Evolutionary conservation across 1,139 yeast species (phyloP), one percentile per base, ranked within the genome.

Genomic region (Protomyces pachydermus): DNA sequence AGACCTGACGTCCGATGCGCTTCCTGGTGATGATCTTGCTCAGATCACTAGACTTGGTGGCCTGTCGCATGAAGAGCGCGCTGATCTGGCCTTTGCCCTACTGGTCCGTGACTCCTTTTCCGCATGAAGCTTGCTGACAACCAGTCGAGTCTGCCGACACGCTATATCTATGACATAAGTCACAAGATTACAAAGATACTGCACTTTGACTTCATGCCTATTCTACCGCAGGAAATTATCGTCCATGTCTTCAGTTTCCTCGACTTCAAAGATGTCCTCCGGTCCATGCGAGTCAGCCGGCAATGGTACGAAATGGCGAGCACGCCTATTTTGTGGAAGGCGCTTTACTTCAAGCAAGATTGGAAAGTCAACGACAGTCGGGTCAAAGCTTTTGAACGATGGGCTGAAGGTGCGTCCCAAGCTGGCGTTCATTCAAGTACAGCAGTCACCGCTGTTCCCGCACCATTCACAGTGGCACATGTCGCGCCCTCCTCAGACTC

Each of bases 311-410:
- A 61, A 5, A 37, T 60, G 16, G 57, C 67, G 39, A 61, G 58
- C 18, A 54, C 64, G 25, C 66, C 68, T 8, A 45, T 45, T 5
- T 37, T 66, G 34, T 66, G 68, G 68, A 56, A 60, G 58, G 37
- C 55, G 28, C 38, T 66, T 25, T 66, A 56, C 63, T 38, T 50
- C n/a, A 63, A 46, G 25, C 58, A 66, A 10, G 68, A 58, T 8
- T 66, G 68, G 68, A 32, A 28, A 6, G 55, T 65, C 14, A 66
- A 66, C 28, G 57, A 52, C 5, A 52, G 51, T 9, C 28, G 51
- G 20, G 60, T 65, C 34, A 10, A 34, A 16, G 55, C 46, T 9
- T 65, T 56, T 16, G 66, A 65, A 37, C 53, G 46, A 18, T 63
- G 65, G 65, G 65, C 51, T 3, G 54, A 55, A n/a, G 32, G 9